Conservation (phyloP, 1,284 basidiomycete genomes). For the Ceratobasidium sp. region DNA sequence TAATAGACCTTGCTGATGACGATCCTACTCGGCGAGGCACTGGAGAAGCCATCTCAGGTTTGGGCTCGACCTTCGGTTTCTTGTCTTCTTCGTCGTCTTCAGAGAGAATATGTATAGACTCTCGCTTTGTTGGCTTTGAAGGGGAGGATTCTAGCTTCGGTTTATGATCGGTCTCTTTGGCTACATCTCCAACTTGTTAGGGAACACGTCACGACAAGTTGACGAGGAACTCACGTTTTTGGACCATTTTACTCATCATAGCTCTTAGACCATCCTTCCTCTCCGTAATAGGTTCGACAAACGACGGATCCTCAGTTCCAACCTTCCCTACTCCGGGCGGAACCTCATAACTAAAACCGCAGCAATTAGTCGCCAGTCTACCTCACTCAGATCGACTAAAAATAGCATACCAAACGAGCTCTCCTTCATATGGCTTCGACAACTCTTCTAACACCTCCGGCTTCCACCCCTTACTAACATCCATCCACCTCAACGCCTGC, state of each 20-base stretch:
- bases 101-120: constrained; percentile 18
- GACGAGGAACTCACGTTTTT: constrained; percentile 7
- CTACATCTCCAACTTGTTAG: background rate
- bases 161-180: background rate
- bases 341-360: constrained; percentile 76
- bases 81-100: constrained; percentile 12
- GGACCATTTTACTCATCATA: constrained; percentile 73
- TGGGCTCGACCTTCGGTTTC: background rate
- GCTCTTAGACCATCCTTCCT: constrained; percentile 90
- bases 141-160: background rate
- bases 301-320: constrained; percentile 81
- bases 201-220: background rate
- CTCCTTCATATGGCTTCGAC: constrained; percentile 73
- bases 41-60: background rate
- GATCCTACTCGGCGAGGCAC: background rate
- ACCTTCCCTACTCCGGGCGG: constrained; percentile 92
- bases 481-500: constrained; percentile 82
- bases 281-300: constrained; percentile 80
- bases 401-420: constrained; percentile 74
- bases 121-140: background rate
- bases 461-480: constrained; percentile 74
- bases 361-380: background rate
- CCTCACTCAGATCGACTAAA: too few relatives aligned
- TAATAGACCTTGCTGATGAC: background rate
- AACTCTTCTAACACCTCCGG: constrained; percentile 68